Evolutionary conservation across 257 asterid genomes (phyloP).

Genomic region (Hygrophila difformis): DNA sequence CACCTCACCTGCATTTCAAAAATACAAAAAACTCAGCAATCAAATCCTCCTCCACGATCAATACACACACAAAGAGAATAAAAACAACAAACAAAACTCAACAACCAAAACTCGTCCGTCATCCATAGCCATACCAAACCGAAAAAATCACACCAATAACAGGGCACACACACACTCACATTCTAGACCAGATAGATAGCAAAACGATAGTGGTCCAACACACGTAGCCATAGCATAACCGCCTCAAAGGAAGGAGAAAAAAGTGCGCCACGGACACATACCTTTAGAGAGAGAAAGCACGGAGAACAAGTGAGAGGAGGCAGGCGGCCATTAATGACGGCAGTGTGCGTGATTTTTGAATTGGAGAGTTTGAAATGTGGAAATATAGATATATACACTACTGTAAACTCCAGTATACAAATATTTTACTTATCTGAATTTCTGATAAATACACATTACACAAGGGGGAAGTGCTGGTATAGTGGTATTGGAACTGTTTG

Average conservation of each 20-base stretch:
- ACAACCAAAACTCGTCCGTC: too few relatives aligned
- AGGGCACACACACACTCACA: not conserved
- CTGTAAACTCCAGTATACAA: too few relatives aligned
- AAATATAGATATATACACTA: too few relatives aligned
- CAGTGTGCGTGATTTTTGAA: constrained; percentile 33
- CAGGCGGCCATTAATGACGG: constrained; percentile 32
- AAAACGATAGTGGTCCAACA: not conserved
- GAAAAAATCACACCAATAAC: not conserved
- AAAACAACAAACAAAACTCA: too few relatives aligned
- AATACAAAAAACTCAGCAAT: not conserved
- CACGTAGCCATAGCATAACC: constrained; percentile 2
- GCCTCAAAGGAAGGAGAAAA: constrained; percentile 3
- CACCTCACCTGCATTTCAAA: constrained; percentile 28
- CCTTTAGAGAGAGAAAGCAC: constrained; percentile 33
- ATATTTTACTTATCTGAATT: too few relatives aligned
- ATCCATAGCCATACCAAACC: too few relatives aligned
- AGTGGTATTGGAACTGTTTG: too few relatives aligned
- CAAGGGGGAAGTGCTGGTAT: too few relatives aligned
- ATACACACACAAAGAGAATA: constrained; percentile 17
- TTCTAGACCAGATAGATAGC: constrained; percentile 11
- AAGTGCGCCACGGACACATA: constrained; percentile 12
- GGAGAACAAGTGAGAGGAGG: constrained; percentile 26
- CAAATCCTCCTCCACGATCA: constrained; percentile 17
- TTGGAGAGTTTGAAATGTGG: constrained; percentile 32
- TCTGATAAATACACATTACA: too few relatives aligned